A percentile compares a stretch with the other conserved stretches of the same genome.
These are phyloP conservation scores for Lobulomyces angularis DNA, from an alignment of 192 early-diverging fungal genomes.

Conservation along the genomic window DNA sequence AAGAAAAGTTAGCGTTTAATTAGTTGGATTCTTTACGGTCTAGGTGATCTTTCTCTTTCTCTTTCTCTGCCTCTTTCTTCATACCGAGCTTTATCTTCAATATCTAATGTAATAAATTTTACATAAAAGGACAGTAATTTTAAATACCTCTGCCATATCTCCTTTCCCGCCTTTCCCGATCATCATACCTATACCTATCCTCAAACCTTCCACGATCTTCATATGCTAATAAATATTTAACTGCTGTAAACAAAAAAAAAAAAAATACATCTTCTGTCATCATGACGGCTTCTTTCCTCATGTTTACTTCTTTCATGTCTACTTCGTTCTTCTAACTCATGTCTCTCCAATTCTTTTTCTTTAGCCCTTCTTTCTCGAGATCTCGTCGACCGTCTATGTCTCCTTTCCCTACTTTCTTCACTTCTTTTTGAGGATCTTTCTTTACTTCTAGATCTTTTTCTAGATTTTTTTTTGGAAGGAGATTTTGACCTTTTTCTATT, in stretches of 20 bases:
- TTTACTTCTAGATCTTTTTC: slow-evolving; percentile 28
- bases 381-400: slow-evolving; percentile 10
- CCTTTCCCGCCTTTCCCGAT: too few relatives aligned
- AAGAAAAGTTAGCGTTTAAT: slow-evolving; percentile 6
- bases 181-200: slow-evolving; percentile 3
- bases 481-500: too few relatives aligned
- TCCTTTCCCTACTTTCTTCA: slow-evolving; percentile 18
- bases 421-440: slow-evolving; percentile 23
- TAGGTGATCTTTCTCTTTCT: slow-evolving; percentile 7
- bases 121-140: too few relatives aligned
- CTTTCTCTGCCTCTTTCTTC: background rate
- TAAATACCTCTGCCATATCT: too few relatives aligned
- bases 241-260: background rate
- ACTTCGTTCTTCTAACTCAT: slow-evolving; percentile 10
- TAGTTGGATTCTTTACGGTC: slow-evolving; percentile 9
- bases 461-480: slow-evolving; percentile 23
- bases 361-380: slow-evolving; percentile 10
- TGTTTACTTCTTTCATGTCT: slow-evolving; percentile 28
- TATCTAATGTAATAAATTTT: background rate
- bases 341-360: slow-evolving; percentile 16
- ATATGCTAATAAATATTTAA: slow-evolving; percentile 3
- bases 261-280: slow-evolving; percentile 8
- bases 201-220: background rate
- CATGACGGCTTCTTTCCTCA: slow-evolving; percentile 15
- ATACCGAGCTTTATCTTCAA: background rate